Evolutionary conservation across 208 protist species (phyloP).

Genomic region (Acanthamoeba castellanii): DNA sequence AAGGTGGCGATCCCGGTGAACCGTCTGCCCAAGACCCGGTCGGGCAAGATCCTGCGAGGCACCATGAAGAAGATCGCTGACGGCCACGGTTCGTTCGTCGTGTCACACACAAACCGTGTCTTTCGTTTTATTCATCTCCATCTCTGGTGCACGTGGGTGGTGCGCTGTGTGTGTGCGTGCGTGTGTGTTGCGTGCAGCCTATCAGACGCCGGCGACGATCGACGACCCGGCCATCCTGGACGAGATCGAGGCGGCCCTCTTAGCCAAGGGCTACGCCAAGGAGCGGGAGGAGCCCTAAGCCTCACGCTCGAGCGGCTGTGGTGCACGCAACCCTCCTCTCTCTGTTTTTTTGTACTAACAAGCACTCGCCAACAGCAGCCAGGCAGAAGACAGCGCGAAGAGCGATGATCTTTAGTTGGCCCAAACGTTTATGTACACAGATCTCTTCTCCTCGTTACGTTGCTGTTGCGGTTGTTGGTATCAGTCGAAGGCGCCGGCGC

Average conservation of each 20-base stretch:
- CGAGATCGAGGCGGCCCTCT: slow-evolving; percentile 40
- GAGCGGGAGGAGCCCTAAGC: not conserved
- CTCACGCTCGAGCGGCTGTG: not conserved
- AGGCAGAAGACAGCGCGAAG: no score
- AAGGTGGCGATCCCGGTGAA: slow-evolving; percentile 1
- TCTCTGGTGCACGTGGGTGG: no score
- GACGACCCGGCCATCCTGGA: slow-evolving; percentile 36
- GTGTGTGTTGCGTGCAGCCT: not conserved
- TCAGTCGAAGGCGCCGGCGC: not conserved
- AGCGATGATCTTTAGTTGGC: no score
- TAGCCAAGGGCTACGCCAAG: slow-evolving; percentile 62
- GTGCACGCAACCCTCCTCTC: no score
- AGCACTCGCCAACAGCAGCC: no score
- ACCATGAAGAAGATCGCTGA: slow-evolving; percentile 71
- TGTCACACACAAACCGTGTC: no score
- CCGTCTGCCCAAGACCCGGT: slow-evolving; percentile 60
- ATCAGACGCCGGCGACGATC: slow-evolving; percentile 51
- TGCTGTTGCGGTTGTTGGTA: no score
- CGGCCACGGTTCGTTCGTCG: not conserved
- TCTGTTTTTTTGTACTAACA: no score
- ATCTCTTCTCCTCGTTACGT: no score
- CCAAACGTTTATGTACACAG: no score
- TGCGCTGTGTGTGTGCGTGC: no score
- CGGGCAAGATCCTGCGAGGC: slow-evolving; percentile 71
- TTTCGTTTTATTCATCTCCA: not conserved